Evolutionary conservation across 2,329 filamentous ascomycete genomes (phyloP).

Genomic region (Hypoxylon sp.): DNA sequence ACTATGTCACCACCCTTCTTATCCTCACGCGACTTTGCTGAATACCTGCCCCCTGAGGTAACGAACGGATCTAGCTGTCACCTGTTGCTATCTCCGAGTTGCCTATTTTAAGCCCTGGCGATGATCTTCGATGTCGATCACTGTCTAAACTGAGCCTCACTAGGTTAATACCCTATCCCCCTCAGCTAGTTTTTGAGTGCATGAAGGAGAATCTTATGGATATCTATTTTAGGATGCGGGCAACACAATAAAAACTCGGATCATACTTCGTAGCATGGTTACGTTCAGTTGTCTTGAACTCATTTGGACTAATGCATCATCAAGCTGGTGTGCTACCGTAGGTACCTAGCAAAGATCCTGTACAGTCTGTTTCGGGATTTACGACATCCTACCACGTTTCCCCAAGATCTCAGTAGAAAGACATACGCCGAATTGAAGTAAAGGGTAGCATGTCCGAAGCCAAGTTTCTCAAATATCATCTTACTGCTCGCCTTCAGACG

Average conservation of each 20-base stretch:
- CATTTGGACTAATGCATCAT: slow-evolving; percentile 9
- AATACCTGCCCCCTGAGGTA: slow-evolving; percentile 11
- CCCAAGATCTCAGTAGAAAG: not conserved
- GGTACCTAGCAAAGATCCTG: slow-evolving; percentile 14
- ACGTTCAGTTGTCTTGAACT: slow-evolving; percentile 18
- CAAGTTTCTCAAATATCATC: not conserved
- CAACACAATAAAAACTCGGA: slow-evolving; percentile 7
- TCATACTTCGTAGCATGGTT: not conserved
- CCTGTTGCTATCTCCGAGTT: slow-evolving; percentile 12
- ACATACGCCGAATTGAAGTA: not conserved
- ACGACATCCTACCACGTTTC: not conserved
- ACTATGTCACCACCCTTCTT: not conserved
- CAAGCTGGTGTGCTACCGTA: slow-evolving; percentile 12
- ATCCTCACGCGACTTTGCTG: not conserved
- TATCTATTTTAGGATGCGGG: slow-evolving; percentile 12
- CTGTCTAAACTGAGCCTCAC: slow-evolving; percentile 29
- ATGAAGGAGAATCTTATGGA: slow-evolving; percentile 9
- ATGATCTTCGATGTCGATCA: slow-evolving; percentile 27
- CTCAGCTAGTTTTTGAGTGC: not conserved
- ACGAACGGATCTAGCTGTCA: slow-evolving; percentile 9
- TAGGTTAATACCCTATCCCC: slow-evolving; percentile 11
- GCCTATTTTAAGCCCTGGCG: slow-evolving; percentile 8
- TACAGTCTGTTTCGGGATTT: not conserved
- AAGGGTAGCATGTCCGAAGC: not conserved
- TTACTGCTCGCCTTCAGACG: not conserved